phyloP scores from a whole-genome alignment of 2,329 filamentous ascomycete genomes.

The Penicillium sp. region DNA sequence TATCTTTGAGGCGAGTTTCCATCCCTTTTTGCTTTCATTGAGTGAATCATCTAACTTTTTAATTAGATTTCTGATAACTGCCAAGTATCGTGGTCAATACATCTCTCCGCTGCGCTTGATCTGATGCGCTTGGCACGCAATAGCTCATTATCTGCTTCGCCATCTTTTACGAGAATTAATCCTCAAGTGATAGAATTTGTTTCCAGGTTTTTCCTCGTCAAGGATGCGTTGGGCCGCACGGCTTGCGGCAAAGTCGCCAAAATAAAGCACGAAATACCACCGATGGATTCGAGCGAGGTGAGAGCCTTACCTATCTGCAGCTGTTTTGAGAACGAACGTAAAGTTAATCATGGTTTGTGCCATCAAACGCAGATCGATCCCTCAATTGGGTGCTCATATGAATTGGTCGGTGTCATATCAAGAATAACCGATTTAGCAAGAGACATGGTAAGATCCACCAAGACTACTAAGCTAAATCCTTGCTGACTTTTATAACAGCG shows the following conservation, averaged over 20 bases:
- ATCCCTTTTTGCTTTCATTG: neutral
- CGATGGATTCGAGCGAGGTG: conserved; percentile 12
- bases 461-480: neutral
- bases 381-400: conserved; percentile 16
- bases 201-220: conserved; percentile 16
- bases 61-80: conserved; percentile 15
- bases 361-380: conserved; percentile 11
- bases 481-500: neutral
- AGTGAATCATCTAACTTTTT: neutral
- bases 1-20: conserved; percentile 13
- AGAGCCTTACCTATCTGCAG: neutral
- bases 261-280: conserved; percentile 13
- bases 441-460: conserved; percentile 12
- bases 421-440: conserved; percentile 13
- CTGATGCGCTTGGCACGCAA: conserved; percentile 10
- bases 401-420: conserved; percentile 14
- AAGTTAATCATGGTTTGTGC: neutral
- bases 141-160: neutral
- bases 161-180: neutral
- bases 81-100: conserved; percentile 15
- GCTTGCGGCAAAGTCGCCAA: conserved; percentile 16
- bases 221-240: conserved; percentile 15
- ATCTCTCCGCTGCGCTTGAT: conserved; percentile 15
- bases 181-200: conserved; percentile 13
- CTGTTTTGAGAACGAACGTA: neutral